Percentiles rank a stretch among this genome's conserved stretches.
phyloP scores from a whole-genome alignment of 73 alveolate species.

The Loxodes magnus region DNA sequence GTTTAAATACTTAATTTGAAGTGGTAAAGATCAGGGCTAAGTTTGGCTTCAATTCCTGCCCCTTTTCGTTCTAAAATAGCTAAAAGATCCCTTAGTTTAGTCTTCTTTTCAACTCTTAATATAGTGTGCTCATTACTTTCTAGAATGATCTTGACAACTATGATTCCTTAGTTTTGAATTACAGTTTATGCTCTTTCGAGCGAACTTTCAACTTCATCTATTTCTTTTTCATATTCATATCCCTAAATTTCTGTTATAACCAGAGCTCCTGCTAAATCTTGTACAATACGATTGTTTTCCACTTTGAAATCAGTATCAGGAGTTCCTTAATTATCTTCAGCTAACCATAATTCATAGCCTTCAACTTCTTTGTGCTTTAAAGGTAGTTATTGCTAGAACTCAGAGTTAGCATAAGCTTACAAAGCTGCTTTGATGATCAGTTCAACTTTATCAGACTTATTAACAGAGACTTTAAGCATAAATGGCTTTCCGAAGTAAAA shows the following conservation, averaged over 20 bases:
- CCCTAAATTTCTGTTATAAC: background rate
- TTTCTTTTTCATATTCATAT: background rate
- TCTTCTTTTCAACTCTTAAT: background rate
- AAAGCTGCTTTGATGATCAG: too few species aligned
- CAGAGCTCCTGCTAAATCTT: background rate
- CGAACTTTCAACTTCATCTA: too few species aligned
- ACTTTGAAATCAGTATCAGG: constrained; percentile 7
- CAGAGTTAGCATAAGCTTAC: too few species aligned
- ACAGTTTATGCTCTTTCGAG: too few species aligned
- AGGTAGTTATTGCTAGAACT: too few species aligned
- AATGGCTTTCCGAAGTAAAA: too few species aligned
- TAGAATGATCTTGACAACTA: too few species aligned
- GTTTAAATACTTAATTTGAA: background rate
- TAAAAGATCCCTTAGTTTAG: background rate
- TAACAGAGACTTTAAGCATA: too few species aligned
- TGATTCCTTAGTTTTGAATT: too few species aligned
- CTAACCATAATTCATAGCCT: background rate
- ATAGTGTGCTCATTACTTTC: too few species aligned
- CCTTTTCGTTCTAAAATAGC: background rate
- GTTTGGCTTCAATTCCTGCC: background rate
- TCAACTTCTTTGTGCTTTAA: too few species aligned
- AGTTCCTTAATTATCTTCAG: background rate
- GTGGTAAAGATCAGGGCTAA: background rate
- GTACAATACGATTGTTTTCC: background rate
- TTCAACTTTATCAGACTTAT: too few species aligned